phyloP scores from a whole-genome alignment of 495 filamentous ascomycete genomes.

The Penicillium lividum region DNA sequence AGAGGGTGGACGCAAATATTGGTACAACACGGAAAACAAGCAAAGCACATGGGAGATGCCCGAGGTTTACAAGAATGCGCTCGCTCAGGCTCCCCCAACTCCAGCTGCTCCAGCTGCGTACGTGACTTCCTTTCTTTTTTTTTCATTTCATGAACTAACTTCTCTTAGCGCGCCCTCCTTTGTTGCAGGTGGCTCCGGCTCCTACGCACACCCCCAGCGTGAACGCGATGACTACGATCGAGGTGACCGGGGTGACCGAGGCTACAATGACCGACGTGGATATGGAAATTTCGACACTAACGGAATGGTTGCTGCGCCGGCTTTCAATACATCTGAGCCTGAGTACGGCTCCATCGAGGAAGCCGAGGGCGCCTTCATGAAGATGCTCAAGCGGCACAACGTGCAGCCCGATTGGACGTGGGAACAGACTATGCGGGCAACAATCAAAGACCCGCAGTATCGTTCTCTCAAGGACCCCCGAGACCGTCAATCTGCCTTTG shows the following conservation, averaged over 20 bases:
- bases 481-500: slow-evolving; percentile 88
- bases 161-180: slow-evolving; percentile 62
- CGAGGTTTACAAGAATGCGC: slow-evolving; percentile 72
- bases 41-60: slow-evolving; percentile 96
- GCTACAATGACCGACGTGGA: slow-evolving; percentile 66
- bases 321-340: slow-evolving; percentile 69
- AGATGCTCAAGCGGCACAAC: slow-evolving; percentile 79
- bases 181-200: slow-evolving; percentile 62
- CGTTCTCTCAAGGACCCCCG: slow-evolving; percentile 91
- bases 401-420: slow-evolving; percentile 91
- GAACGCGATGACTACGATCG: slow-evolving; percentile 33
- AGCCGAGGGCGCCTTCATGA: slow-evolving; percentile 91
- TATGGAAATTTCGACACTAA: slow-evolving; percentile 57
- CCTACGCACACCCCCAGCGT: slow-evolving; percentile 42
- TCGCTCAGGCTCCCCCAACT: slow-evolving; percentile 54
- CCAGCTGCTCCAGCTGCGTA: slow-evolving; percentile 55
- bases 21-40: slow-evolving; percentile 88
- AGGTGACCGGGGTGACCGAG: slow-evolving; percentile 33
- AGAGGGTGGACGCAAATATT: slow-evolving; percentile 86
- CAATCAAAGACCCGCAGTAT: slow-evolving; percentile 93
- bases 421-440: slow-evolving; percentile 84
- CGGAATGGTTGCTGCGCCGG: slow-evolving; percentile 58
- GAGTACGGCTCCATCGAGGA: slow-evolving; percentile 86
- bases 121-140: slow-evolving; percentile 28
- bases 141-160: slow-evolving; percentile 25